Evolutionary conservation across 1,139 yeast species (phyloP), one percentile per base, ranked within the genome.

Genomic region (Protomyces macrosporus): DNA sequence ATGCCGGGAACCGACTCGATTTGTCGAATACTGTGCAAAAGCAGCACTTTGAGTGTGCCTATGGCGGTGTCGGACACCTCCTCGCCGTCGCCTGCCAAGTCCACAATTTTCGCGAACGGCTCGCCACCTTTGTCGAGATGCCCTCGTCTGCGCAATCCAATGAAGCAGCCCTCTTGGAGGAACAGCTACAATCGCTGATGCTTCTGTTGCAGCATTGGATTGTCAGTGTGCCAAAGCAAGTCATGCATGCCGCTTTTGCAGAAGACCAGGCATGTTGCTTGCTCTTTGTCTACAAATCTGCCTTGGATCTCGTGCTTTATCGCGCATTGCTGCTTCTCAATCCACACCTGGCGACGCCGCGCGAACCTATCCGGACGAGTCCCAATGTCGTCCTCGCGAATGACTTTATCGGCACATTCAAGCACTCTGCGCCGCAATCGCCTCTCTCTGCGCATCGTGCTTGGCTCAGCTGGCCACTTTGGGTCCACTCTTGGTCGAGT

Each of bases 51-150:
- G 53, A 55, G 23, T 55, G 45, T 23, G 12, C 30, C 6, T 32
- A 51, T 14, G 62, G 62, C 12, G 62, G 62, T 9, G 12, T 58
- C 2, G 62, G 62, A n/a, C 62, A 58, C 10, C 35, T 58, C 10
- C 45, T 58, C 2, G 50, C 54, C 4, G 7, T 58, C 5, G 62
- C 56, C 39, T 58, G 62, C 30, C 56, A 58, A 33, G 35, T 52
- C 9, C 54, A 58, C n/a, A 53, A 51, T 14, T n/a, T 52, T 2
- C 51, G 39, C 6, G n/a, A 53, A 10, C 39, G 9, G 42, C 9
- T 36, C 12, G 40, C 40, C 4, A 37, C 45, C 10, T 30, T 52
- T n/a, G 36, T 39, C 7, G 61, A 37, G 16, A 23, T 23, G 23
- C 23, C 32, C n/a, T n/a, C 48, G 10, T 30, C 36, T 14, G 53